phyloP scores from a whole-genome alignment of 1,139 yeast genomes.

The Candida sp. region DNA sequence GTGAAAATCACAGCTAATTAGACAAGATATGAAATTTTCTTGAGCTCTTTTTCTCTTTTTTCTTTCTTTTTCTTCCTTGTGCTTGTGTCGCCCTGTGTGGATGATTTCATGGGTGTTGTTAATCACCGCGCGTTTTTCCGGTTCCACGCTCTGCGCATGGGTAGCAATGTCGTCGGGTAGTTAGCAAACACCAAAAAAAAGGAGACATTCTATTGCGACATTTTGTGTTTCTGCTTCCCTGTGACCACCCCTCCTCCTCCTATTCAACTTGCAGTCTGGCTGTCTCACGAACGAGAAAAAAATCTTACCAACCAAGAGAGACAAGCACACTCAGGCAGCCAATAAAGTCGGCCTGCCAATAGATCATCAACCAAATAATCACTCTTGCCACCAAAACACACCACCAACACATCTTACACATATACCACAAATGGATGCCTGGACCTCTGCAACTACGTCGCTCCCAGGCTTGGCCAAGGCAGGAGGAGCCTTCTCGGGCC shows the following conservation, averaged over 20 bases:
- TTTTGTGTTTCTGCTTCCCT: too few species aligned
- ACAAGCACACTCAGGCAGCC: not conserved
- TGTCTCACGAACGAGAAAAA: too few species aligned
- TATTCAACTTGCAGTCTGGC: too few species aligned
- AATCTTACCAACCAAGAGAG: not conserved
- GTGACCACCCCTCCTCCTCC: too few species aligned
- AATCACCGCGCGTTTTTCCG: too few species aligned
- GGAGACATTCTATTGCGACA: too few species aligned
- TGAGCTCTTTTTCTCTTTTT: not conserved
- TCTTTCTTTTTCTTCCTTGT: not conserved
- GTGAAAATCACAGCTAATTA: not conserved
- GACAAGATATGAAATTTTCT: not conserved
- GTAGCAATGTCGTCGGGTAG: too few species aligned
- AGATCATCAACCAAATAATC: not conserved
- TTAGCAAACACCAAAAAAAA: too few species aligned
- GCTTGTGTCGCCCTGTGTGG: too few species aligned
- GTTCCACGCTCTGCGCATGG: too few species aligned
- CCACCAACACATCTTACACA: not conserved
- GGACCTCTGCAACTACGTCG: conserved; percentile 14
- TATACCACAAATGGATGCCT: conserved; percentile 20
- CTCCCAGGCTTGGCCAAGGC: conserved; percentile 8
- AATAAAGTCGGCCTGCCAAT: not conserved
- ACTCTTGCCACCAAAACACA: too few species aligned
- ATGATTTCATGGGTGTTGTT: too few species aligned
- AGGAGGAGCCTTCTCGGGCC: conserved; percentile 5